Base-by-base conservation (phyloP, 345 rosid genomes). In the Sonneratia caseolaris region DNA sequence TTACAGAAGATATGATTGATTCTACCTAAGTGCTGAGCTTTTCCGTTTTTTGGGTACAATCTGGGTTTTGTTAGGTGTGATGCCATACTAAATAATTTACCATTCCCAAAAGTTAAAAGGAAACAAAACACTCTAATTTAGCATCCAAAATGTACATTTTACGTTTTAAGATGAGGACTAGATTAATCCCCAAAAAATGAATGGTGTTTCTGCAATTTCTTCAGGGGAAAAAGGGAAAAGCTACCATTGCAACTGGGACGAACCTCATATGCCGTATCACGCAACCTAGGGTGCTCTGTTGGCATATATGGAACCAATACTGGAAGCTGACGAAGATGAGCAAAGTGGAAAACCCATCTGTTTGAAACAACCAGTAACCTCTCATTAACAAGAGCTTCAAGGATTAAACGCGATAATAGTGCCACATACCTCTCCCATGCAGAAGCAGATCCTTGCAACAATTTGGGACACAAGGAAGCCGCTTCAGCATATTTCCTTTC, bases 301-400 rank as follows among this genome's bases (percentile, higher is more conserved):
- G 99, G 99, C 70, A 96, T 92, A 77, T 85, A 88, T 56, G 97
- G 99, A 81, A 92, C 97, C 87, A 96, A 83, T 45, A 89, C 95
- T 66, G 97, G 98, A 68, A 96, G 95, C 76, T 91, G 99, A 43
- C 97, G 99, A 57, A 96, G 93, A 82, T 92, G 98, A 73, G 99
- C 99, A 85, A 96, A 96, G 78, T 91, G 98, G 87, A 96, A 96
- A 82, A 92, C 95, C 99, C 99, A 96, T 77, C 99, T 96, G 88
- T 65, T 43, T 74, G 76, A 76, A 73, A 74, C 76, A 84, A 72
- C 53, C 66, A 53, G 68, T 37, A 10, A 49, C 74, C 49, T 76
- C 59, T 76, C 70, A 73, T 71, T 55, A 78, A 51, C 65, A 75
- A 66, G 70, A 57, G 72, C 71, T 75, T 70, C 3, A n/a, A 19